Percentiles rank a stretch among this genome's conserved stretches.
Evolutionary conservation across 208 protist genomes (phyloP).

Genomic region (Porcisia deanei): DNA sequence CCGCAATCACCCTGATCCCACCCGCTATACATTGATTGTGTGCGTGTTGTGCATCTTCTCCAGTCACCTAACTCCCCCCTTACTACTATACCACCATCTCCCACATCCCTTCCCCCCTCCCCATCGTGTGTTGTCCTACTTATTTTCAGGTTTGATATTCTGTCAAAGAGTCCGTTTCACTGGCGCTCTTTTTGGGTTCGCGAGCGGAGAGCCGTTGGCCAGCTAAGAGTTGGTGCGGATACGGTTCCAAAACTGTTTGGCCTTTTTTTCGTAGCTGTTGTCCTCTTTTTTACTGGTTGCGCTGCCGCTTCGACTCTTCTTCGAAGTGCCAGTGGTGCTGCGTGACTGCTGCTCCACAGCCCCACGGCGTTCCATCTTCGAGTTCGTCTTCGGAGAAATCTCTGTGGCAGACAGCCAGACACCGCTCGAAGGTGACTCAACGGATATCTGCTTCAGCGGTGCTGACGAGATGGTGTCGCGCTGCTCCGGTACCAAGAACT

Average conservation of each 20-base stretch:
- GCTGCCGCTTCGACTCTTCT: conserved; percentile 7
- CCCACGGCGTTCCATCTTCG: background rate
- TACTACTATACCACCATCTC: no score
- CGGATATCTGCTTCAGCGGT: conserved; percentile 10
- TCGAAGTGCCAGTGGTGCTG: conserved; percentile 6
- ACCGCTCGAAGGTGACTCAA: background rate
- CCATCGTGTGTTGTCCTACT: no score
- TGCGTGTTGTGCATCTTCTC: no score
- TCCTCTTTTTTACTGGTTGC: conserved; percentile 3
- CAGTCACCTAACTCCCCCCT: no score
- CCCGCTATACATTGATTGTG: no score
- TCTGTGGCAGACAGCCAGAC: conserved; percentile 9
- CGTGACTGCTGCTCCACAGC: background rate
- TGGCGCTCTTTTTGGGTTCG: background rate
- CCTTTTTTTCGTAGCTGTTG: conserved; percentile 22
- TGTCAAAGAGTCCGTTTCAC: no score
- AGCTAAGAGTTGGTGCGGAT: conserved; percentile 18
- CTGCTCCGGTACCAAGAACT: conserved; percentile 4
- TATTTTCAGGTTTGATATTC: no score
- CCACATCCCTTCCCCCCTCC: no score
- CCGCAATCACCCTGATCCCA: no score
- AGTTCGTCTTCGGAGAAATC: background rate
- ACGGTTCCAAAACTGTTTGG: conserved; percentile 33
- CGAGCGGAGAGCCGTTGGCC: background rate
- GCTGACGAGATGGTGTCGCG: conserved; percentile 13